Percentiles rank a stretch among this genome's conserved stretches.
These are phyloP conservation scores for Oidiodendron maius DNA, from an alignment of 495 filamentous ascomycete species.

Conservation along the genomic window DNA sequence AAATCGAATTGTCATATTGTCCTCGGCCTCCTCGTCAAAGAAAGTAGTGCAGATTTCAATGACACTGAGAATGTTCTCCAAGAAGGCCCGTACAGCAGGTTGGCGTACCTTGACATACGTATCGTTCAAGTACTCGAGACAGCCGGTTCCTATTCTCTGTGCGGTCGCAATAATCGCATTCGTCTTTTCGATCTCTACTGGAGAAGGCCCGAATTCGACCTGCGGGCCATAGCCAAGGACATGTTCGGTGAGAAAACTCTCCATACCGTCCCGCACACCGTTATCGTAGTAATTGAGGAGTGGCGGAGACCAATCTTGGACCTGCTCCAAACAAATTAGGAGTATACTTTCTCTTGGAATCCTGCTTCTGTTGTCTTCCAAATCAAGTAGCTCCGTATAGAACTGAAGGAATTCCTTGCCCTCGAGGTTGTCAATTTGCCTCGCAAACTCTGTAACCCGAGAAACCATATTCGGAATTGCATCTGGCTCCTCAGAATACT, in stretches of 20 bases:
- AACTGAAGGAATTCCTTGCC: constrained; percentile 55
- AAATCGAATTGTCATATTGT: constrained; percentile 29
- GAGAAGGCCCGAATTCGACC: neutral
- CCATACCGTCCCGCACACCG: constrained; percentile 15
- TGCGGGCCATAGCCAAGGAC: constrained; percentile 1
- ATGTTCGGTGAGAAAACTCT: constrained; percentile 13
- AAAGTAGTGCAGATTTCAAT: constrained; percentile 33
- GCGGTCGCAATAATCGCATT: constrained; percentile 3
- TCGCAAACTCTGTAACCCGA: constrained; percentile 51
- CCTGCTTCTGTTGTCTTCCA: constrained; percentile 30
- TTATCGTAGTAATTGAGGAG: constrained; percentile 29
- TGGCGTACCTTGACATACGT: constrained; percentile 31
- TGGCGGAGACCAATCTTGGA: constrained; percentile 62
- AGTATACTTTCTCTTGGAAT: constrained; percentile 32
- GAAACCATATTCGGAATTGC: constrained; percentile 46
- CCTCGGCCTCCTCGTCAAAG: constrained; percentile 30
- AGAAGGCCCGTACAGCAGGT: constrained; percentile 34
- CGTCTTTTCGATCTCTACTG: neutral
- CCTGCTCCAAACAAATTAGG: constrained; percentile 40
- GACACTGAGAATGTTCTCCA: constrained; percentile 33
- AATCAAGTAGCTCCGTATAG: constrained; percentile 40
- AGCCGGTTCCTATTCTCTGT: constrained; percentile 34
- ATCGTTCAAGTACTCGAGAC: constrained; percentile 41
- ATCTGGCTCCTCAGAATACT: constrained; percentile 25
- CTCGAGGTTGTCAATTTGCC: constrained; percentile 30